phyloP scores from a whole-genome alignment of 2,329 filamentous ascomycete genomes.

The Cercospora zeina region DNA sequence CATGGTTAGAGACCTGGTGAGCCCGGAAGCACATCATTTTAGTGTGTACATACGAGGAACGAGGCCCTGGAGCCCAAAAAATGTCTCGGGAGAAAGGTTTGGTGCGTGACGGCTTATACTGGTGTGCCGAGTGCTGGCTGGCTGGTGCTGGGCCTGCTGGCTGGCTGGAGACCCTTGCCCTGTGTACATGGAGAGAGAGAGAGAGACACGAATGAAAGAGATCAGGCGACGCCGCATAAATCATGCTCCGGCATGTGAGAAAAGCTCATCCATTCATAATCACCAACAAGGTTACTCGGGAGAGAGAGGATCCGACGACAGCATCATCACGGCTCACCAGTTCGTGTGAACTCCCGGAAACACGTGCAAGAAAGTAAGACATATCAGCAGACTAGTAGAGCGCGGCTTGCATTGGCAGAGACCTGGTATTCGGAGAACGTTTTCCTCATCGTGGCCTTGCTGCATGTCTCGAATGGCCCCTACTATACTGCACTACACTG shows the following conservation, averaged over 20 bases:
- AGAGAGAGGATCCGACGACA: neutral
- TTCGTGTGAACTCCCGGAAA: neutral
- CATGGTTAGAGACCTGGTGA: constrained; percentile 2
- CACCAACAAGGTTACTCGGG: no score
- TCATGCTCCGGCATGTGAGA: no score
- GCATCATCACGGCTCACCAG: no score
- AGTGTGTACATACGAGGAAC: neutral
- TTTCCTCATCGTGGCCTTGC: neutral
- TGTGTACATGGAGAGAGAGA: neutral
- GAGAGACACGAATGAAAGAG: neutral
- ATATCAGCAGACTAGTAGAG: neutral
- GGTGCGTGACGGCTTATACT: neutral
- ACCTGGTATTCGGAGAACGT: constrained; percentile 1
- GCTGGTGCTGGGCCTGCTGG: neutral
- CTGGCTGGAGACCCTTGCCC: neutral
- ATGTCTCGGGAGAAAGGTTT: constrained; percentile 1
- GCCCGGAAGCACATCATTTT: neutral
- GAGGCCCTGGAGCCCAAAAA: no score
- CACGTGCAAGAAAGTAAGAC: neutral
- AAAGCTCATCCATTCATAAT: no score
- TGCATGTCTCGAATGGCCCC: neutral
- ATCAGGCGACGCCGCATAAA: no score
- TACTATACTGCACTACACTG: no score
- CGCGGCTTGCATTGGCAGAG: neutral
- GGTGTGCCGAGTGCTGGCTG: no score